A percentile compares a stretch with the other conserved stretches of the same genome.
Conservation (phyloP, 257 asterid genomes). For the Jasminum sambac region DNA sequence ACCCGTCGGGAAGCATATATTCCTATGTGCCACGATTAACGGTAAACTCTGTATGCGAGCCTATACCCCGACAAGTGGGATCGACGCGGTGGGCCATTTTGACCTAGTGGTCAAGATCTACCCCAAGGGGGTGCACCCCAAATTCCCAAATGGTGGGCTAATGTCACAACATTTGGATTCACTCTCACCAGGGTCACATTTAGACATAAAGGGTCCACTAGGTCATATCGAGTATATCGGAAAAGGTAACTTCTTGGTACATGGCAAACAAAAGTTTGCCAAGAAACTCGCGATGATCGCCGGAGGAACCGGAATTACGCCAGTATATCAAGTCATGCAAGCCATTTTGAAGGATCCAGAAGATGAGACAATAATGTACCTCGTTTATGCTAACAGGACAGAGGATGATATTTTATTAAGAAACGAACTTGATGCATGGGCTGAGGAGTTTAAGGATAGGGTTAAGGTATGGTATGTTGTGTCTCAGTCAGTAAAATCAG, state of each 20-base stretch:
- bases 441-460: constrained; percentile 49
- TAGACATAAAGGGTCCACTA: constrained; percentile 79
- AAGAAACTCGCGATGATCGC: constrained; percentile 82
- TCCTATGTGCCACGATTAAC: constrained; percentile 60
- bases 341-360: constrained; percentile 76
- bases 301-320: constrained; percentile 93
- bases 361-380: constrained; percentile 69
- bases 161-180: constrained; percentile 81
- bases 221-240: constrained; percentile 92
- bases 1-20: constrained; percentile 83
- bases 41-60: constrained; percentile 93
- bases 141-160: constrained; percentile 82
- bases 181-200: constrained; percentile 45
- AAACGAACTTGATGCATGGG: constrained; percentile 85
- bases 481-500: constrained; percentile 46
- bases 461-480: constrained; percentile 94
- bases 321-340: constrained; percentile 86
- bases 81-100: constrained; percentile 63
- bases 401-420: constrained; percentile 74
- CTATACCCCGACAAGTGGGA: constrained; percentile 77
- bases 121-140: constrained; percentile 66
- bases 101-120: constrained; percentile 80
- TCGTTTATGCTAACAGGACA: constrained; percentile 86
- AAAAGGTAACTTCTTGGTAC: constrained; percentile 54
- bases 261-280: constrained; percentile 63